Base-by-base conservation (phyloP, 192 early-diverging fungal genomes). In the Pilaira anomala region DNA sequence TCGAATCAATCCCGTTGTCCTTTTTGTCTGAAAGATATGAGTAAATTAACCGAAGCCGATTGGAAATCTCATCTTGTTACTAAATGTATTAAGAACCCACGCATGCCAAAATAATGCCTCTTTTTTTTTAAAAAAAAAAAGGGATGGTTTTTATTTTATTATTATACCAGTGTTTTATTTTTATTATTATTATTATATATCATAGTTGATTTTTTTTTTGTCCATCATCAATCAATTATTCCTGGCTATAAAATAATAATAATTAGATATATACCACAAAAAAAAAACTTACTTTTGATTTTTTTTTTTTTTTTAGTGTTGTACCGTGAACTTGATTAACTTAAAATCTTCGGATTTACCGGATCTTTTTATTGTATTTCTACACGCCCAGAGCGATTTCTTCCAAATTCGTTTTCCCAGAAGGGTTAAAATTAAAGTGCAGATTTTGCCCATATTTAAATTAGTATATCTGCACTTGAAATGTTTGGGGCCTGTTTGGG, bases 31-130 rank as follows among this genome's bases (percentile, higher is more conserved):
- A 85, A 87, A 16, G 70, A 88, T 28, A 81, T 87, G 63, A 61
- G 66, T 5, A 75, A 73, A 6, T 77, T 72, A 21, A 79, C 77
- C 2, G 88, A 89, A 42, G 70, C 69, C 22, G 76, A 80, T 2
- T 88, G 88, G 89, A 87, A 83, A 40, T 21, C 61, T 45, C 90
- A 91, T 75, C 67, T 91, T 12, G 48, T 87, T n/a, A 30, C 46
- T 29, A 88, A 88, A 24, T 89, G 87, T 60, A 75, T 81, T 1
- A 77, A 67, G 53, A 89, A 77, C 69, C 46, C 66, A 28, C 49
- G 66, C 19, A 58, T 33, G 19, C n/a, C 53, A 55, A 55, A 55
- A 29, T 55, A 55, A 55, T 30, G 28, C 24, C 28, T 28, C 50
- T 26, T 26, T 25, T 4, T n/a, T 14, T 12, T 8, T 14, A 11